Percentiles rank a stretch among this genome's conserved stretches.
These are phyloP conservation scores for Alternaria longipes DNA, from an alignment of 2,329 filamentous ascomycete genomes.

Conservation along the genomic window DNA sequence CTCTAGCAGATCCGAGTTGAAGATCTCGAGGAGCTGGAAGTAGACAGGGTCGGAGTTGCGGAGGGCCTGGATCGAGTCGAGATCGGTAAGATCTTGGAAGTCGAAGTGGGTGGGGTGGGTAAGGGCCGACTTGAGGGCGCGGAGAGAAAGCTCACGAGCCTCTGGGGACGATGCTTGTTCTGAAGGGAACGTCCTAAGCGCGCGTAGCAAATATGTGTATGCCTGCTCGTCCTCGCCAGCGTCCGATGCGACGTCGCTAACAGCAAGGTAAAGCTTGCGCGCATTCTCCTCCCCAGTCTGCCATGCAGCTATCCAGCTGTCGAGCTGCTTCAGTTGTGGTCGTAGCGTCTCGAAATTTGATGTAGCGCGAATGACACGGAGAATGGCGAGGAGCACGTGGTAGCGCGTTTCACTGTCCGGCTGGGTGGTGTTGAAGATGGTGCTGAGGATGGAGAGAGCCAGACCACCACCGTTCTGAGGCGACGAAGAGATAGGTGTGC, in stretches of 20 bases:
- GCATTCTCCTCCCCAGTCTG: slow-evolving; percentile 81
- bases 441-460: slow-evolving; percentile 89
- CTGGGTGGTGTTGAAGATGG: slow-evolving; percentile 93
- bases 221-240: slow-evolving; percentile 78
- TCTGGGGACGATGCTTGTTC: slow-evolving; percentile 64
- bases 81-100: slow-evolving; percentile 75
- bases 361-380: slow-evolving; percentile 79
- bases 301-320: slow-evolving; percentile 85
- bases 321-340: slow-evolving; percentile 82
- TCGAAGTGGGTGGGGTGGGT: slow-evolving; percentile 73
- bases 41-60: slow-evolving; percentile 83
- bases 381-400: slow-evolving; percentile 88
- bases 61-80: slow-evolving; percentile 84
- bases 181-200: slow-evolving; percentile 77
- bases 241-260: slow-evolving; percentile 82
- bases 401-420: slow-evolving; percentile 77
- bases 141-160: slow-evolving; percentile 67
- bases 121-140: slow-evolving; percentile 73
- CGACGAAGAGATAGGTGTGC: slow-evolving; percentile 83
- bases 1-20: slow-evolving; percentile 91
- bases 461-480: slow-evolving; percentile 85
- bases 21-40: slow-evolving; percentile 93
- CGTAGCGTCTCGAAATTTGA: slow-evolving; percentile 80
- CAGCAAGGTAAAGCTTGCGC: slow-evolving; percentile 83
- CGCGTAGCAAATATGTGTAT: slow-evolving; percentile 77